Base-by-base conservation (phyloP, 73 alveolate species). In the Paraurostyla sp. region DNA sequence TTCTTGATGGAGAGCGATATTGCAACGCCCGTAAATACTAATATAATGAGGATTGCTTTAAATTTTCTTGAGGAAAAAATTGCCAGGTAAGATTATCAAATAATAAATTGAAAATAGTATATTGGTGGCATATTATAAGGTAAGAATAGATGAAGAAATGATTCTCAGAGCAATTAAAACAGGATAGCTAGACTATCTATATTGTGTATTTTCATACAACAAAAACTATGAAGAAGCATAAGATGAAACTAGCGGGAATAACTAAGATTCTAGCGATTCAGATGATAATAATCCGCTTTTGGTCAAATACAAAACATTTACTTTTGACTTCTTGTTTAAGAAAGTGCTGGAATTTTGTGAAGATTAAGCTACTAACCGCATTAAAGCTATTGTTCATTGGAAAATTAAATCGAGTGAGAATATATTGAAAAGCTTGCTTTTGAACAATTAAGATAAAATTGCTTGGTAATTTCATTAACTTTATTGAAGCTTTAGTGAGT, bases 91-190 rank as follows among this genome's bases (percentile, higher is more conserved):
- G 62, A 36, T 83, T 56, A 36, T 29, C 41, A 54, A 15, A 22
- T 11, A 4, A 18, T 13, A 1, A 60, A 23, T 32, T 22, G 11
- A 18, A 9, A 30, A 0, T 83, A 83, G 89, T 38, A n/a, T 78
- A 6, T 29, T 85, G 16, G 93, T 85, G 25, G 93, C 93, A 0
- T 71, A 85, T 45, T 85, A 85, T 30, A 56, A 68, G 48, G 69
- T 71, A 18, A 45, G 52, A 35, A 69, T 85, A 11, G 69, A 46
- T 25, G 83, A 85, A 29, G 83, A 68, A 18, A 85, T 85, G 88
- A 49, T 85, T 29, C 32, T 60, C 43, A 45, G 93, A 68, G 93
- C 93, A 25, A 51, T 85, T 23, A 85, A 85, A 29, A 85, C 93
- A 20, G 81, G 81, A 22, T 46, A 85, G 68, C 11, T 85, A 3